Percentiles rank a stretch among this genome's conserved stretches.
Conservation (phyloP, 345 rosid species). For the Erucastrum elatum region DNA sequence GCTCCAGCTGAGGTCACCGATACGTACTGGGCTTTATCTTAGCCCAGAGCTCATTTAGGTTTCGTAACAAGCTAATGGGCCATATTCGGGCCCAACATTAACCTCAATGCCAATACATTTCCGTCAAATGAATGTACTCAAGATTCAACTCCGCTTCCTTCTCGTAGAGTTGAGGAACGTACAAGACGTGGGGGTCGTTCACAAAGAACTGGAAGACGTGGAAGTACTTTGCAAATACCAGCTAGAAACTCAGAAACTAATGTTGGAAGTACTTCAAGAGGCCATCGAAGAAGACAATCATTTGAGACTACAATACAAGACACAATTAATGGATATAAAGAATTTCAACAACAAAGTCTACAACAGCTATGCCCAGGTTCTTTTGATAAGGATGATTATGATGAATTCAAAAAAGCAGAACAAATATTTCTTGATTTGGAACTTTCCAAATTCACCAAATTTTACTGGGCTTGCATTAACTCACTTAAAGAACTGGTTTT, state of each 20-base stretch:
- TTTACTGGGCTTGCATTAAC: not conserved
- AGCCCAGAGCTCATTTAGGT: too few relatives aligned
- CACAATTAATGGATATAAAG: not conserved
- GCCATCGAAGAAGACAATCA: not conserved
- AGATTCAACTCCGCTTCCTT: not conserved
- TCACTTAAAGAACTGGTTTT: not conserved
- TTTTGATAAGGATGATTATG: not conserved
- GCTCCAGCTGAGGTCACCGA: too few relatives aligned
- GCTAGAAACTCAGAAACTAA: not conserved
- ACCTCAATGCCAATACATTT: not conserved
- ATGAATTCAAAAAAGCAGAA: not conserved
- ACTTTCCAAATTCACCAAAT: not conserved
- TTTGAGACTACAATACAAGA: not conserved
- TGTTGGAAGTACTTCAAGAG: not conserved
- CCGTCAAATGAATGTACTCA: not conserved
- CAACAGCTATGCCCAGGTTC: not conserved
- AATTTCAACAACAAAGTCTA: not conserved
- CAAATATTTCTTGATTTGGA: not conserved
- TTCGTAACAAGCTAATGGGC: not conserved
- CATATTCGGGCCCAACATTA: not conserved
- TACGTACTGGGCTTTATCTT: not conserved
- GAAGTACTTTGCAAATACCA: not conserved
- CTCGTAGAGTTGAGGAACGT: not conserved
- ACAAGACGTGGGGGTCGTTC: not conserved
- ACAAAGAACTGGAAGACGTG: not conserved